A percentile compares a stretch with the other conserved stretches of the same genome.
Conservation (phyloP, 169 alveolate species). For the Blepharisma undulans region DNA sequence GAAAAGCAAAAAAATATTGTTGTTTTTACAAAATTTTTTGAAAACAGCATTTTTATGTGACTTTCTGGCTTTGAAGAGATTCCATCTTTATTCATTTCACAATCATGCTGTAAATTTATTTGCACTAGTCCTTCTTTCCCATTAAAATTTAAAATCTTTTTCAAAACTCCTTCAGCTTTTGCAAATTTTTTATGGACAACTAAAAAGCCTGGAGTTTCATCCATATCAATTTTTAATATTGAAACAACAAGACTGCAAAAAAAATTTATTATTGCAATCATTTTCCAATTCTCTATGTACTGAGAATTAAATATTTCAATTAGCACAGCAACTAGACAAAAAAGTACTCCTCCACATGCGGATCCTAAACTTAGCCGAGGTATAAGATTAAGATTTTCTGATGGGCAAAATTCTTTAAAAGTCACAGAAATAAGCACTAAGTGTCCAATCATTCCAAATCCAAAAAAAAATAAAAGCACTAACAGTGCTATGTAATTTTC, state of each 20-base stretch:
- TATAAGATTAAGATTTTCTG: neutral
- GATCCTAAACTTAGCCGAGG: neutral
- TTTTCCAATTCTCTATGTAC: neutral
- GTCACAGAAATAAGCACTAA: neutral
- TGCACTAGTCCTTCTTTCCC: neutral
- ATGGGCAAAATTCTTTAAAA: neutral
- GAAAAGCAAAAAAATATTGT: neutral
- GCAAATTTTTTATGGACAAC: neutral
- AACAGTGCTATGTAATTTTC: no score
- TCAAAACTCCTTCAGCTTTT: neutral
- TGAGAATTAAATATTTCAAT: neutral
- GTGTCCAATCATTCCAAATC: slow-evolving; percentile 7
- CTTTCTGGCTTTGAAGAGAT: neutral
- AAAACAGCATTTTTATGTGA: neutral
- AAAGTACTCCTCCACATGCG: neutral
- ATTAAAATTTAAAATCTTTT: neutral
- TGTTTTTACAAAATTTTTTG: neutral
- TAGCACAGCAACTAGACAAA: neutral
- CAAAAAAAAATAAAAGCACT: neutral
- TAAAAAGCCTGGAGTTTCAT: slow-evolving; percentile 21
- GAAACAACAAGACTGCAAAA: neutral
- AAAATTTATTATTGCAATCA: neutral
- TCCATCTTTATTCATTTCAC: neutral
- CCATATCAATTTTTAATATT: neutral
- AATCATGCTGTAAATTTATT: neutral